A percentile compares a stretch with the other conserved stretches of the same genome.
These are phyloP conservation scores for Cyberlindnera amylophila DNA, from an alignment of 805 yeast genomes.

Conservation along the genomic window DNA sequence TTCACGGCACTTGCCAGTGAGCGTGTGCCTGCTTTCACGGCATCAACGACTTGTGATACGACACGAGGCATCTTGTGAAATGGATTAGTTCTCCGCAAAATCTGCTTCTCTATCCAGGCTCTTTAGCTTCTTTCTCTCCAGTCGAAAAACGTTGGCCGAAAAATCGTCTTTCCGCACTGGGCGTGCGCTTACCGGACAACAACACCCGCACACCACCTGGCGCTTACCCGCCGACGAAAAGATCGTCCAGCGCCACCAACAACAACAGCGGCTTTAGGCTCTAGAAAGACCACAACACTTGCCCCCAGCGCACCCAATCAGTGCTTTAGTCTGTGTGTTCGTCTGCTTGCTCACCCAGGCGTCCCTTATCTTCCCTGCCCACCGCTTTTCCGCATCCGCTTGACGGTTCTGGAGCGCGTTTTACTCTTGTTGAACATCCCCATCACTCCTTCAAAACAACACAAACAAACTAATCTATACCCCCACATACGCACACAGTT, in stretches of 20 bases:
- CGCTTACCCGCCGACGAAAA: neutral
- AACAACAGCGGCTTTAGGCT: neutral
- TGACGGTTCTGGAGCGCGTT: neutral
- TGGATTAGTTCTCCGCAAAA: neutral
- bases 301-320: neutral
- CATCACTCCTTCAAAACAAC: no score
- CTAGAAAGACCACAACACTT: neutral
- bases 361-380: neutral
- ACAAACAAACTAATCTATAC: neutral
- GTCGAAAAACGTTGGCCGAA: neutral
- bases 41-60: slow-evolving; percentile 11
- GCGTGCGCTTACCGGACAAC: neutral
- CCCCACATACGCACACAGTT: slow-evolving; percentile 8
- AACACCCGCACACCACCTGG: slow-evolving; percentile 1
- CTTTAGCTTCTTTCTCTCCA: neutral
- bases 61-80: slow-evolving; percentile 26
- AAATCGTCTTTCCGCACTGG: no score
- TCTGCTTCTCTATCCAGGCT: neutral
- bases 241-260: slow-evolving; percentile 4
- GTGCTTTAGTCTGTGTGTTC: neutral
- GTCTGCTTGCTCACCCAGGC: neutral
- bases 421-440: neutral
- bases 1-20: slow-evolving; percentile 29
- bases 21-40: slow-evolving; percentile 22
- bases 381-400: neutral